phyloP scores from a whole-genome alignment of 805 yeast genomes.

The Saccharomycopsis schoenii region DNA sequence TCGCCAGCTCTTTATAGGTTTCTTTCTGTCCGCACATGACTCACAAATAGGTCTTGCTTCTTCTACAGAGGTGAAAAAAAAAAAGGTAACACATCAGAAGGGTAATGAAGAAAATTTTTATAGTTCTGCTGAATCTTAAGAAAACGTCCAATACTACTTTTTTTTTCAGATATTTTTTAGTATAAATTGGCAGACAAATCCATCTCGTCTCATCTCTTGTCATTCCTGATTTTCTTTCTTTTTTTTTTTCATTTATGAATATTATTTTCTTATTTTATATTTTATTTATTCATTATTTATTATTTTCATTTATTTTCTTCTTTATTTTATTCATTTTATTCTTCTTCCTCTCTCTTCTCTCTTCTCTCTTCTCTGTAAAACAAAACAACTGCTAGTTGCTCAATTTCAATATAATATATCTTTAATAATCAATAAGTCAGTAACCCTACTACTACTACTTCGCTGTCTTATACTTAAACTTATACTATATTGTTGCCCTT shows the following conservation, averaged over 20 bases:
- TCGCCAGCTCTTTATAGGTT: too few relatives aligned
- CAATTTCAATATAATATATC: neutral
- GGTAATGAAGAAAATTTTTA: neutral
- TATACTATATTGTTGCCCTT: neutral
- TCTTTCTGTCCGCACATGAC: neutral
- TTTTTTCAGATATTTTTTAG: neutral
- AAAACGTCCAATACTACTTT: neutral
- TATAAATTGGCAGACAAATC: neutral
- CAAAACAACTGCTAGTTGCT: slow-evolving; percentile 24
- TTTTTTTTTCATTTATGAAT: neutral
- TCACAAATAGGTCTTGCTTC: neutral
- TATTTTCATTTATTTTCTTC: slow-evolving; percentile 18
- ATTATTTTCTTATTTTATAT: slow-evolving; percentile 12
- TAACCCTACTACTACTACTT: slow-evolving; percentile 17
- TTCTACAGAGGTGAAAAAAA: neutral
- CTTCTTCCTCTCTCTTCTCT: slow-evolving; percentile 23
- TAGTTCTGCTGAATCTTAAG: neutral
- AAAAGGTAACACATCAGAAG: neutral
- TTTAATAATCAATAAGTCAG: slow-evolving; percentile 8
- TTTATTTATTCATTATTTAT: slow-evolving; percentile 6
- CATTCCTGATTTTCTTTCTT: neutral
- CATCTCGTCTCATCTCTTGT: neutral
- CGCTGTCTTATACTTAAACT: neutral
- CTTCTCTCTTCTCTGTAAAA: slow-evolving; percentile 33
- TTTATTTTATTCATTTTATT: slow-evolving; percentile 15